Base-by-base conservation (phyloP, 306 rosid species). In the Ammopiptanthus mongolicus region DNA sequence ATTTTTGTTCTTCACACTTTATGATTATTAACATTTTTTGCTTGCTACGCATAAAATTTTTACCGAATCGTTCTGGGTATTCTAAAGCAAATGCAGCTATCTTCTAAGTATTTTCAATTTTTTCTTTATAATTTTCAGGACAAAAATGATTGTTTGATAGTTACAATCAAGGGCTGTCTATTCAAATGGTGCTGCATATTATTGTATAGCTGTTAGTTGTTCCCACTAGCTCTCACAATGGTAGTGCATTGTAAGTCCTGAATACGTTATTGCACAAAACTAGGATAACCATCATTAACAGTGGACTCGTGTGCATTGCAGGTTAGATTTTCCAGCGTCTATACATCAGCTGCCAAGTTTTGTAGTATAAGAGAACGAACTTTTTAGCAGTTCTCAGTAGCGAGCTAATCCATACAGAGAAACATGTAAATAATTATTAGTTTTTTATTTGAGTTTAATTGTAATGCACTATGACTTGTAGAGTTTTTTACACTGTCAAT, bases 331-430 rank as follows among this genome's bases (percentile, higher is more conserved):
- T 65, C 79, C 37, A 41, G 76, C 76, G 3, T 56, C 19, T 25
- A 39, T 10, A 73, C 17, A 18, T 48, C 62, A 85, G 86, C 87
- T 78, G 82, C 89, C 76, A 81, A 88, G 82, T 88, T 91, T 84
- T 91, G 93, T 85, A 87, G 91, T 75, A 78, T 73, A 73, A 77
- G 80, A 77, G 87, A 86, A 69, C 55, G 11, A 55, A 65, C 81
- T 46, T 74, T 67, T 53, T 74, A 46, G 73, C 77, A 62, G 81
- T 86, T 80, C 78, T 78, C 78, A 15, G 56, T 69, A 73, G 80
- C 79, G 82, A 71, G 63, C 74, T 88, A 66, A 83, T 82, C 62
- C 80, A 75, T 69, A 80, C 78, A 78, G 72, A 6, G 55, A 90
- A 84, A 87, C 86, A 51, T 86, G 88, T 87, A 87, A 79, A 74